Percentiles rank a stretch among this genome's conserved stretches.
Conservation (phyloP, 495 filamentous ascomycete species). For the Penicillium macrosclerotiorum region DNA sequence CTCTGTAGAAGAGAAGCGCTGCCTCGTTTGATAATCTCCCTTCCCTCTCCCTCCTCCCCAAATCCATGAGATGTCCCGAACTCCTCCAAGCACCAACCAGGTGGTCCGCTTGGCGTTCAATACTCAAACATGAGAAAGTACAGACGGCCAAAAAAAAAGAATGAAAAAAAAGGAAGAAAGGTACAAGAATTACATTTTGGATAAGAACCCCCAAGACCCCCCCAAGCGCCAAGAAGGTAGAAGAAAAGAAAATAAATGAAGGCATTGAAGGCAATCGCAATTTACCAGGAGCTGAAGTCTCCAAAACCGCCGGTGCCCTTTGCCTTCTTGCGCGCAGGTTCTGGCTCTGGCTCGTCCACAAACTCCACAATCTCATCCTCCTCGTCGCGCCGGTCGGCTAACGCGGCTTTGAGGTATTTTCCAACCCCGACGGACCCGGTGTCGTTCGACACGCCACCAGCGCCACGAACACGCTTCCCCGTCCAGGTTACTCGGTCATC, state of each 20-base stretch:
- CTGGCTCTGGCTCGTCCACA: constrained; percentile 57
- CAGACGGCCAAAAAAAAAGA: no score
- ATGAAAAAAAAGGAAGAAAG: background rate
- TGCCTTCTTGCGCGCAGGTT: constrained; percentile 75
- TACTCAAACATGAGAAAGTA: no score
- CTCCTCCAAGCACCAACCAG: no score
- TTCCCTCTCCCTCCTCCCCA: no score
- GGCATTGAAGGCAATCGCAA: no score
- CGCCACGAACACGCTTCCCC: constrained; percentile 70
- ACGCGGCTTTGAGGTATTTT: constrained; percentile 71
- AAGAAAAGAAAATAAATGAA: background rate
- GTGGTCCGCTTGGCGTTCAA: no score
- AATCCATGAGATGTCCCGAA: no score
- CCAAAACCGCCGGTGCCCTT: constrained; percentile 81
- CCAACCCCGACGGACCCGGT: constrained; percentile 57
- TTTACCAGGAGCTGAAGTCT: constrained; percentile 65
- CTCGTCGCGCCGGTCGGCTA: constrained; percentile 37
- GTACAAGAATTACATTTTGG: background rate
- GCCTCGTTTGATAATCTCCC: no score
- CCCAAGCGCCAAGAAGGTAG: background rate
- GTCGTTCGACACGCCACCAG: constrained; percentile 49
- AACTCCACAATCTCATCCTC: constrained; percentile 59
- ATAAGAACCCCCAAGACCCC: background rate
- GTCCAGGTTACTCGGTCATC: constrained; percentile 92
- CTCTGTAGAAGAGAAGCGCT: no score